Evolutionary conservation across 2,329 filamentous ascomycete species (phyloP).

Genomic region (Hyphodiscus sp.): DNA sequence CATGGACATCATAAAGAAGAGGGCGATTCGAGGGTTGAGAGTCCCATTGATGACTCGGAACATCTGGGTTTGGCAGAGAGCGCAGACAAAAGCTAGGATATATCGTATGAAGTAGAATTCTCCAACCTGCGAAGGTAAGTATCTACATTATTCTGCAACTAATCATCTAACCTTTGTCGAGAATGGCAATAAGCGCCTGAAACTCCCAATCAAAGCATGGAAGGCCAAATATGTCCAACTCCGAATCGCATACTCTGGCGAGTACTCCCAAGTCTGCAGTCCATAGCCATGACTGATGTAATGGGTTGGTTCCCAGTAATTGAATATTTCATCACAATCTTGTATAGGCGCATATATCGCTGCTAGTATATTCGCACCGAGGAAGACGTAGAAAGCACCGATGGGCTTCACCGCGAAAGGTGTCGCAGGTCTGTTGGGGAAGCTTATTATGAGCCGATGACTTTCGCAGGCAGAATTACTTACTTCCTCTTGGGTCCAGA

Average conservation of each 20-base stretch:
- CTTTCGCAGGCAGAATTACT: constrained; percentile 1
- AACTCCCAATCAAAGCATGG: constrained; percentile 66
- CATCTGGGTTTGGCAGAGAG: constrained; percentile 74
- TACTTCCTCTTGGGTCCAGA: constrained; percentile 21
- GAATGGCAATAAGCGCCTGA: constrained; percentile 57
- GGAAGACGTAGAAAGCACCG: constrained; percentile 73
- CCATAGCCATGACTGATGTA: constrained; percentile 91
- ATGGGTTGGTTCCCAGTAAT: constrained; percentile 97
- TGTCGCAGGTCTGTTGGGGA: constrained; percentile 34
- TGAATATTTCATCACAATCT: constrained; percentile 98
- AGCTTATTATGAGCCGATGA: constrained; percentile 1
- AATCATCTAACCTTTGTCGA: constrained; percentile 45
- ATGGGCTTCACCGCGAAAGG: constrained; percentile 64
- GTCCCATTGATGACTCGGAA: constrained; percentile 71
- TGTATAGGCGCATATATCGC: constrained; percentile 86
- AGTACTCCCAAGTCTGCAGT: constrained; percentile 98
- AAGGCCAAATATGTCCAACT: constrained; percentile 87
- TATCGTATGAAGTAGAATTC: constrained; percentile 88
- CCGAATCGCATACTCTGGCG: constrained; percentile 86
- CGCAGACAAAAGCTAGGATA: constrained; percentile 67
- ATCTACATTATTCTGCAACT: not conserved
- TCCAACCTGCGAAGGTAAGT: constrained; percentile 36
- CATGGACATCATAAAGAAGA: constrained; percentile 75
- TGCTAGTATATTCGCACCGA: constrained; percentile 66
- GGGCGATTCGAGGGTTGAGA: constrained; percentile 74